Percentiles rank a stretch among this genome's conserved stretches.
Evolutionary conservation across 164 flowering plant species (phyloP).

Genomic region (Houttuynia cordata): DNA sequence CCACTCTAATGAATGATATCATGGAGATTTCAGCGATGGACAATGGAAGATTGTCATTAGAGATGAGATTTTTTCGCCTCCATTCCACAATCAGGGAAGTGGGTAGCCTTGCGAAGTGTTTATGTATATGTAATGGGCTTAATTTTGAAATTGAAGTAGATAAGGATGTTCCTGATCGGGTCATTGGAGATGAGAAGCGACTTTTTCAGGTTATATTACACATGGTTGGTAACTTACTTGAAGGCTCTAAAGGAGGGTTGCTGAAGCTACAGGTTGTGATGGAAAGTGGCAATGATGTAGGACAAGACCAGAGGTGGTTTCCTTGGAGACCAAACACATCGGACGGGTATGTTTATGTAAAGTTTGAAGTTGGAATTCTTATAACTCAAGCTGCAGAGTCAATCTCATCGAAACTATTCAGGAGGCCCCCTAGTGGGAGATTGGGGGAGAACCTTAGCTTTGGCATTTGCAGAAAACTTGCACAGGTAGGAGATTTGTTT

Average conservation of each 20-base stretch:
- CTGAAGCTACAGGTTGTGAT: conserved; percentile 28
- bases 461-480: conserved; percentile 67
- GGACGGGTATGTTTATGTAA: conserved; percentile 41
- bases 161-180: conserved; percentile 44
- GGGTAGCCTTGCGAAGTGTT: conserved; percentile 69
- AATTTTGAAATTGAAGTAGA: conserved; percentile 49
- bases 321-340: conserved; percentile 51
- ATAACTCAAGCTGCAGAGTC: conserved; percentile 17
- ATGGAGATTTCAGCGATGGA: conserved; percentile 60
- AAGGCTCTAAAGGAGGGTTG: conserved; percentile 26
- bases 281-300: conserved; percentile 35
- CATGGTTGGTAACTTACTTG: conserved; percentile 70
- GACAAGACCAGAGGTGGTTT: conserved; percentile 51
- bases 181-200: conserved; percentile 79
- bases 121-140: conserved; percentile 48
- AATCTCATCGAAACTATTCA: conserved; percentile 9
- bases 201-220: conserved; percentile 88
- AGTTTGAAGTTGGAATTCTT: conserved; percentile 47
- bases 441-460: conserved; percentile 60
- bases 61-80: conserved; percentile 44
- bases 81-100: conserved; percentile 69
- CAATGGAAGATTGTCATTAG: conserved; percentile 46
- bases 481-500: conserved; percentile 37
- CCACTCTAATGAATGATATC: conserved; percentile 65
- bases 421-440: conserved; percentile 22